phyloP scores from a whole-genome alignment of 352 stramenopile species.

The Phytophthora citricola region DNA sequence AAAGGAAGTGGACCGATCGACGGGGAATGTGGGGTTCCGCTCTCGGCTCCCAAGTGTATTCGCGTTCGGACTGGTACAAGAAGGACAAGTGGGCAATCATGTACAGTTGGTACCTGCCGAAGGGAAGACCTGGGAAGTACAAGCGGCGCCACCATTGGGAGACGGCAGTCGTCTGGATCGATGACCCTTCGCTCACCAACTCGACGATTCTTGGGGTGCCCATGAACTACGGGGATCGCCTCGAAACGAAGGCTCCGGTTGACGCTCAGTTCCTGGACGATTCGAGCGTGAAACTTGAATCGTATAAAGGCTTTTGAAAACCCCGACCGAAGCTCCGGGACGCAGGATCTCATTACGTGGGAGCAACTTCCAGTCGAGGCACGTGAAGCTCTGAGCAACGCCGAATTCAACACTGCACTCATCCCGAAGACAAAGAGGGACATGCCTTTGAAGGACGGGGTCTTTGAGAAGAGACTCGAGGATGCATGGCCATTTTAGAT shows the following conservation, averaged over 20 bases:
- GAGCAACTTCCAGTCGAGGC: constrained; percentile 17
- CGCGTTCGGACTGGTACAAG: constrained; percentile 25
- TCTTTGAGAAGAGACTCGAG: not conserved
- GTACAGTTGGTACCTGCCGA: constrained; percentile 50
- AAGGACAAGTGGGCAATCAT: constrained; percentile 33
- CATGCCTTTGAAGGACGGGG: not conserved
- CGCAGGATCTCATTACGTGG: constrained; percentile 22
- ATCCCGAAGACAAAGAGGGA: not conserved
- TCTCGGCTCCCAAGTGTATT: constrained; percentile 30
- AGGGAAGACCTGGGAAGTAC: constrained; percentile 8
- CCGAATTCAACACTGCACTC: not conserved
- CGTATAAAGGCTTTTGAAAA: not conserved
- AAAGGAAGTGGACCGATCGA: not conserved
- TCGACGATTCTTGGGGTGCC: constrained; percentile 24
- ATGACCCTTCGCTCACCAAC: constrained; percentile 24
- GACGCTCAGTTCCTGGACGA: constrained; percentile 15
- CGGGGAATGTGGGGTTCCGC: constrained; percentile 14
- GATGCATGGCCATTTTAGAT: not conserved
- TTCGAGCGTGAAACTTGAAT: constrained; percentile 31
- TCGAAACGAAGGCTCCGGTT: constrained; percentile 9
- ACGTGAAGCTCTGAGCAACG: constrained; percentile 22
- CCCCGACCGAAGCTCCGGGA: constrained; percentile 14
- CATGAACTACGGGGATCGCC: constrained; percentile 17
- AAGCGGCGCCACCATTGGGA: constrained; percentile 42
- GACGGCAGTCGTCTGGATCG: constrained; percentile 47